These are phyloP conservation scores for Leccinellum luteum DNA, from an alignment of 768 basidiomycete genomes.

Conservation along the genomic window DNA sequence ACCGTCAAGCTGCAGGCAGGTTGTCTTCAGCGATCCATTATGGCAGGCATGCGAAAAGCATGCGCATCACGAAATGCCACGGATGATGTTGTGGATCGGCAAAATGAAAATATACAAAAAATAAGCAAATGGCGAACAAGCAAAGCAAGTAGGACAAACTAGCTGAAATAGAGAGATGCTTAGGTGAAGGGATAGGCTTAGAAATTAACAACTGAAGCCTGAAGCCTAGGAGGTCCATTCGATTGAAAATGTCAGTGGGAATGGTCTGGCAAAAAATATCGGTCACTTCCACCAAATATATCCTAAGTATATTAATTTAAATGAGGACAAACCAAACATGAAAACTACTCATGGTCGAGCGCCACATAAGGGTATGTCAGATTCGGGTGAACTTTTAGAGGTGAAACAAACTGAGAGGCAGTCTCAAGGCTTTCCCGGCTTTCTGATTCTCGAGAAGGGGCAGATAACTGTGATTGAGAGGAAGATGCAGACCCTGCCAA, in stretches of 20 bases:
- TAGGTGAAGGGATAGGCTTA: slow-evolving; percentile 5
- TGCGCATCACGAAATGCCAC: slow-evolving; percentile 11
- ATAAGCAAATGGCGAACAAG: slow-evolving; percentile 15
- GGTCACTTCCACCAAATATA: slow-evolving; percentile 12
- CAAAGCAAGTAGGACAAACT: slow-evolving; percentile 22
- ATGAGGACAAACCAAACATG: slow-evolving; percentile 14
- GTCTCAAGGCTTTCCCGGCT: slow-evolving; percentile 57
- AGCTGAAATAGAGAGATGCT: slow-evolving; percentile 12
- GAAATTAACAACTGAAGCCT: neutral
- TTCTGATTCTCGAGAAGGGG: slow-evolving; percentile 28
- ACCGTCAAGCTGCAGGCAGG: slow-evolving; percentile 13
- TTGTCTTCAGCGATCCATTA: slow-evolving; percentile 10
- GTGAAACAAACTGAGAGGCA: slow-evolving; percentile 58
- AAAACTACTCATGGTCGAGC: slow-evolving; percentile 41
- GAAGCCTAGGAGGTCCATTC: slow-evolving; percentile 1
- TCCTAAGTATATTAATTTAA: slow-evolving; percentile 15
- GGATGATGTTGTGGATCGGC: slow-evolving; percentile 7
- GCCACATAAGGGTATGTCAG: slow-evolving; percentile 59
- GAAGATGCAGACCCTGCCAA: slow-evolving; percentile 26
- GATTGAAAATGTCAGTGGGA: slow-evolving; percentile 7
- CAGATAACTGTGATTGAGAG: slow-evolving; percentile 25
- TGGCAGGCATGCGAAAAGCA: slow-evolving; percentile 24
- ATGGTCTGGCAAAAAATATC: slow-evolving; percentile 14
- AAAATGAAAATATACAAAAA: slow-evolving; percentile 15
- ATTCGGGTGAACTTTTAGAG: slow-evolving; percentile 40